Percentiles rank a stretch among this genome's conserved stretches.
phyloP scores from a whole-genome alignment of 1,139 yeast genomes.

The Arxiozyma slooffiae region DNA sequence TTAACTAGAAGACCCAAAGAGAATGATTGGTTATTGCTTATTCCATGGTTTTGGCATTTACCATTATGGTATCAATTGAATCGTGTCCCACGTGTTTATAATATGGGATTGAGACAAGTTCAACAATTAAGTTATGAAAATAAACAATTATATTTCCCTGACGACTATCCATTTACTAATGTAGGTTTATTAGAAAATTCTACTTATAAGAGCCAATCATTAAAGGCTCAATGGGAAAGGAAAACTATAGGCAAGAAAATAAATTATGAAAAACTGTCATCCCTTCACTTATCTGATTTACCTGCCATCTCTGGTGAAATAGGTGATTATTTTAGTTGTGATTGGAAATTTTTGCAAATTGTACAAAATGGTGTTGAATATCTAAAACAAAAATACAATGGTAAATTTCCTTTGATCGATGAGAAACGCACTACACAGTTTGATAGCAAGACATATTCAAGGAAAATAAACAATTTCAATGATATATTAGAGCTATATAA shows the following conservation, averaged over 20 bases:
- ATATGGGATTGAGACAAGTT: constrained; percentile 68
- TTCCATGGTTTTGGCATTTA: constrained; percentile 87
- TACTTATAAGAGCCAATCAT: constrained; percentile 35
- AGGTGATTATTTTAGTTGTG: constrained; percentile 62
- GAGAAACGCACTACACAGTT: constrained; percentile 30
- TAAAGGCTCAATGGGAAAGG: constrained; percentile 40
- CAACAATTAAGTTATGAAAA: constrained; percentile 65
- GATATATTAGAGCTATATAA: constrained; percentile 36
- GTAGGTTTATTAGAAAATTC: constrained; percentile 46
- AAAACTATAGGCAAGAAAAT: constrained; percentile 54
- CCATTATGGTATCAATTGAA: constrained; percentile 73
- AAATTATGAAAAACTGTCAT: constrained; percentile 36
- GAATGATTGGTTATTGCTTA: constrained; percentile 44
- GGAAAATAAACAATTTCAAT: constrained; percentile 33
- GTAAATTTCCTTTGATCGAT: constrained; percentile 8
- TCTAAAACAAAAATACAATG: constrained; percentile 9
- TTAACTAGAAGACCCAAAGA: constrained; percentile 39
- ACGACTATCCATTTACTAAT: constrained; percentile 59
- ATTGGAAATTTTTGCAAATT: constrained; percentile 56
- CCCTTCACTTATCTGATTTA: constrained; percentile 22
- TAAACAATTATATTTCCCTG: constrained; percentile 48
- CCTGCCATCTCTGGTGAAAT: constrained; percentile 40
- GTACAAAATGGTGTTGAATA: constrained; percentile 29
- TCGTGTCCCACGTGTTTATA: constrained; percentile 48
- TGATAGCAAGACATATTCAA: constrained; percentile 25